Conservation (phyloP, 495 filamentous ascomycete genomes). For the Penicillium angulare region DNA sequence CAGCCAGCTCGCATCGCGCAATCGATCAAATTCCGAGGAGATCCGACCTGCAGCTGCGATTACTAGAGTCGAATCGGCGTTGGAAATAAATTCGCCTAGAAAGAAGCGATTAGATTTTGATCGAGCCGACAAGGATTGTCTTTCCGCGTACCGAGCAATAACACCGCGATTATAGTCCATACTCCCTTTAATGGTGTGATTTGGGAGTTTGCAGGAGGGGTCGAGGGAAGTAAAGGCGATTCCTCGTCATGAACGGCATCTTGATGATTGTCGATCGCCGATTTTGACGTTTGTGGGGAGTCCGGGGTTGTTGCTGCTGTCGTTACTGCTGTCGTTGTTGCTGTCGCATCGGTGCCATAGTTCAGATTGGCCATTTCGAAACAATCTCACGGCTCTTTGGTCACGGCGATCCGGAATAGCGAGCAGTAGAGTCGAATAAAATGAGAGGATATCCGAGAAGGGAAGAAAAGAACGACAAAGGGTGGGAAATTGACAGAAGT, state of each 20-base stretch:
- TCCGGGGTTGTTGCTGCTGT: no score
- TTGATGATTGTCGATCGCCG: background rate
- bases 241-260: slow-evolving; percentile 24
- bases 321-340: background rate
- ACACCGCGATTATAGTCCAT: slow-evolving; percentile 32
- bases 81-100: slow-evolving; percentile 62
- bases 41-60: slow-evolving; percentile 61
- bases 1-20: slow-evolving; percentile 64
- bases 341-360: slow-evolving; percentile 4
- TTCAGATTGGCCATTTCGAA: background rate
- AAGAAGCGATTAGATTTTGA: background rate
- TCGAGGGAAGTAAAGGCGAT: slow-evolving; percentile 11
- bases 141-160: slow-evolving; percentile 35
- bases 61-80: slow-evolving; percentile 61
- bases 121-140: background rate
- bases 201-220: background rate
- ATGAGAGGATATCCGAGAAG: background rate
- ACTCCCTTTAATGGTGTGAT: slow-evolving; percentile 21
- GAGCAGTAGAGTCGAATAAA: background rate
- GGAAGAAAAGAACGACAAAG: background rate
- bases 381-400: background rate
- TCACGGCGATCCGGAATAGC: background rate
- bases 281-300: no score
- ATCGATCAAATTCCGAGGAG: slow-evolving; percentile 63
- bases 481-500: background rate